These are phyloP conservation scores for Cadophora luteo-olivacea DNA, from an alignment of 2,329 filamentous ascomycete species.

Conservation along the genomic window DNA sequence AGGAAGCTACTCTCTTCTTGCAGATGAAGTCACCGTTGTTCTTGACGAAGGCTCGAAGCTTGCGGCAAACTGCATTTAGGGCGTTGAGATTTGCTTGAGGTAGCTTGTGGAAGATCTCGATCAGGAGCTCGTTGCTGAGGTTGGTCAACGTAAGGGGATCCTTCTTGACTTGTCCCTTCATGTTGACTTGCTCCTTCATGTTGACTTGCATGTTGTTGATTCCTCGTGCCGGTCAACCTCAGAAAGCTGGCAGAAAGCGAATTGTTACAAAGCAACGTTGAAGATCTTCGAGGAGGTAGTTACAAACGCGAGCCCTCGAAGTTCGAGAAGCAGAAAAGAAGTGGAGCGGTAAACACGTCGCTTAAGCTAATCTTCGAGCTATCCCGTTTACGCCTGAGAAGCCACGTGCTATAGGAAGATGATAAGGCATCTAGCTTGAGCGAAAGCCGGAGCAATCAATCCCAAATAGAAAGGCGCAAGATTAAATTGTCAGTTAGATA, in stretches of 20 bases:
- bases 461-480: no score
- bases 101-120: background rate
- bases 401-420: no score
- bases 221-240: background rate
- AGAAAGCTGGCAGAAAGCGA: background rate
- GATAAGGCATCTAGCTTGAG: no score
- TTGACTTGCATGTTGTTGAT: background rate
- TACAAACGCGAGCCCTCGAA: no score
- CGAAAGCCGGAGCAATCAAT: no score
- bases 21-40: background rate
- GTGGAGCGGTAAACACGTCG: no score
- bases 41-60: background rate
- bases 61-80: background rate
- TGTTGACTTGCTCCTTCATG: background rate
- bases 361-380: no score
- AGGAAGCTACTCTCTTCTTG: no score
- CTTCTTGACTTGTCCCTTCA: background rate
- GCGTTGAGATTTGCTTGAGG: background rate
- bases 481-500: no score
- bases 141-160: background rate
- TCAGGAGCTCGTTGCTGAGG: background rate
- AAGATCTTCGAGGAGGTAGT: background rate
- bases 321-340: no score
- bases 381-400: no score
- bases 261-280: background rate